Conservation (phyloP, 495 filamentous ascomycete species). For the Aspergillus bertholletiae region DNA sequence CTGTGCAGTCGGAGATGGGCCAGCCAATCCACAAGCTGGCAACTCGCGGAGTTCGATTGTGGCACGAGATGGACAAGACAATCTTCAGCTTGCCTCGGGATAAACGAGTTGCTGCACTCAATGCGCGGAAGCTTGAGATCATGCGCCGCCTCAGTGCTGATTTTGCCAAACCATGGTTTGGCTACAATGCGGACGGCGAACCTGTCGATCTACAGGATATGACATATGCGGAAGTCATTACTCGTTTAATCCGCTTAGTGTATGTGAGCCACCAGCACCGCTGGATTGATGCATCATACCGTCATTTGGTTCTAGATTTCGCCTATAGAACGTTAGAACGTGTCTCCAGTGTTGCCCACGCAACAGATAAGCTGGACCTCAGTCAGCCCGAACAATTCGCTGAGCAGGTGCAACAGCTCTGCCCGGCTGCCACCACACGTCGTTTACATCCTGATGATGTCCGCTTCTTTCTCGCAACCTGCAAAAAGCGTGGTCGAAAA, state of each 20-base stretch:
- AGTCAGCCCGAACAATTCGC: no score
- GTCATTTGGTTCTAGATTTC: constrained; percentile 24
- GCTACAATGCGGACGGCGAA: constrained; percentile 17
- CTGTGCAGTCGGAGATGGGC: constrained; percentile 40
- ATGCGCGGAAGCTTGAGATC: constrained; percentile 23
- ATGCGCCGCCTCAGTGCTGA: constrained; percentile 33
- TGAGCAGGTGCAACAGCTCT: no score
- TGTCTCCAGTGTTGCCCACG: background rate
- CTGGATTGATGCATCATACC: constrained; percentile 36
- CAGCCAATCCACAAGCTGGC: constrained; percentile 43
- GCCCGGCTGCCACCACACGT: constrained; percentile 18
- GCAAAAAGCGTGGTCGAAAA: constrained; percentile 25
- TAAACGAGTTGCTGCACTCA: constrained; percentile 20
- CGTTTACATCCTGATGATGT: constrained; percentile 31
- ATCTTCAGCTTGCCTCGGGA: constrained; percentile 30
- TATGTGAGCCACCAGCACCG: constrained; percentile 30
- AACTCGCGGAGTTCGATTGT: constrained; percentile 33
- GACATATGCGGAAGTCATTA: constrained; percentile 35
- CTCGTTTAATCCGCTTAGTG: constrained; percentile 29
- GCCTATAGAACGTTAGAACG: constrained; percentile 25
- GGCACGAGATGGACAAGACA: constrained; percentile 35
- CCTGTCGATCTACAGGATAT: constrained; percentile 33
- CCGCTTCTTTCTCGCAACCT: constrained; percentile 29
- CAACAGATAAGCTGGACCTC: no score
- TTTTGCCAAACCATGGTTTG: constrained; percentile 41